Evolutionary conservation across 768 basidiomycete species (phyloP).

Genomic region (Solioccasus polychromus): DNA sequence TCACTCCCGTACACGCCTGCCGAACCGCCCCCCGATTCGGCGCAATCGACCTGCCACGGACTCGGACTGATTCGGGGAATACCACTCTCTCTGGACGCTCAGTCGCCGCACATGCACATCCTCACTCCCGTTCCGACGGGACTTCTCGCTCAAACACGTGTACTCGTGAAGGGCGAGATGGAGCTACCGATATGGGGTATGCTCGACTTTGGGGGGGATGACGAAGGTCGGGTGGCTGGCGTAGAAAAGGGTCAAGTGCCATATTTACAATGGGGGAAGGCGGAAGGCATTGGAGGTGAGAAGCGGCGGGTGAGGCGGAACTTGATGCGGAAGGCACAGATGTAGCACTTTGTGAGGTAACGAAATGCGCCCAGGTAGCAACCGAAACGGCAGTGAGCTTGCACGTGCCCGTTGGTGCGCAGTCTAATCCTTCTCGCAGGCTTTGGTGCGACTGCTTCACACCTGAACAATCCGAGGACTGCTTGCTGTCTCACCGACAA

Average conservation of each 20-base stretch:
- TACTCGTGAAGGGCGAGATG: constrained; percentile 80
- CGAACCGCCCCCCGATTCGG: constrained; percentile 51
- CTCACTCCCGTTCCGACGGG: constrained; percentile 69
- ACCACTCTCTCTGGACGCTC: constrained; percentile 26
- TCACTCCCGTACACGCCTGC: constrained; percentile 59
- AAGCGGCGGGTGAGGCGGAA: constrained; percentile 76
- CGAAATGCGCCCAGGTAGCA: no score
- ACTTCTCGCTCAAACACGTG: constrained; percentile 34
- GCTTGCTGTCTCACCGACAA: no score
- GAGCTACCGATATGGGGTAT: constrained; percentile 87
- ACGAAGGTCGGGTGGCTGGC: constrained; percentile 43
- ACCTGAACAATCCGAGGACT: no score
- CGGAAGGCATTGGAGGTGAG: constrained; percentile 69
- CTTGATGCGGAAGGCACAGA: constrained; percentile 80
- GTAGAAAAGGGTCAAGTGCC: constrained; percentile 57
- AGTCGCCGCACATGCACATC: constrained; percentile 53
- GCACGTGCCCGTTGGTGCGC: no score
- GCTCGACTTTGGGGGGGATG: constrained; percentile 62
- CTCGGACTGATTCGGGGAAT: constrained; percentile 70
- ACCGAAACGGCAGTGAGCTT: no score
- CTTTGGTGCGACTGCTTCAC: no score
- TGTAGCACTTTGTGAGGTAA: constrained; percentile 34
- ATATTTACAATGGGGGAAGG: constrained; percentile 77
- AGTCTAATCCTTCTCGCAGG: no score
- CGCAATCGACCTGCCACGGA: constrained; percentile 64